phyloP scores from a whole-genome alignment of 805 yeast species.

The Candida maesae region DNA sequence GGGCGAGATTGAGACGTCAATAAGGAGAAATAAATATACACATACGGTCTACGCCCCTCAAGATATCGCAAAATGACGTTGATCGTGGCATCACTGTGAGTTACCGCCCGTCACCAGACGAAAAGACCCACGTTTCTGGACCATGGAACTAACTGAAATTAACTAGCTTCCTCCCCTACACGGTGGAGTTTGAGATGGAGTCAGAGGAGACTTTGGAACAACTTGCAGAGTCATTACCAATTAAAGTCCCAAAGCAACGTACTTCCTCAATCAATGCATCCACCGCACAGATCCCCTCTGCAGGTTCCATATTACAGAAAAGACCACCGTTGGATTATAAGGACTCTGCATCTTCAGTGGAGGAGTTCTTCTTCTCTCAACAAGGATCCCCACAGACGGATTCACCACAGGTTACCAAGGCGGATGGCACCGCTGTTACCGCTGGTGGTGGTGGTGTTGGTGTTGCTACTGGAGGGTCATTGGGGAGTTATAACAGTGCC shows the following conservation, averaged over 20 bases:
- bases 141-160: not conserved
- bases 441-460: too few relatives aligned
- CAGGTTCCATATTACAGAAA: slow-evolving; percentile 10
- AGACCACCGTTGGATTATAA: slow-evolving; percentile 2
- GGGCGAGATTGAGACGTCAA: too few relatives aligned
- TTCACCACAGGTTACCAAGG: too few relatives aligned
- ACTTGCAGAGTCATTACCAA: slow-evolving; percentile 19
- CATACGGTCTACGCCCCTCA: too few relatives aligned
- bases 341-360: slow-evolving; percentile 21
- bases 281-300: slow-evolving; percentile 17
- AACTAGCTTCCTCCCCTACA: slow-evolving; percentile 61
- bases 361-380: slow-evolving; percentile 23
- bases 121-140: not conserved
- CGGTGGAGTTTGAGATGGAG: slow-evolving; percentile 53
- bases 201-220: slow-evolving; percentile 31
- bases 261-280: slow-evolving; percentile 18
- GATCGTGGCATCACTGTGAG: slow-evolving; percentile 66
- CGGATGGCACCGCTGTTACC: too few relatives aligned
- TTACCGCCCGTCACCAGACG: slow-evolving; percentile 1
- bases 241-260: slow-evolving; percentile 20
- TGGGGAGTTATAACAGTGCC: not conserved
- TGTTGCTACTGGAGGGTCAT: too few relatives aligned
- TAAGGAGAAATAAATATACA: too few relatives aligned
- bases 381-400: slow-evolving; percentile 13
- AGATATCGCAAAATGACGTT: slow-evolving; percentile 48